Evolutionary conservation across 1,139 yeast species (phyloP), one percentile per base, ranked within the genome.

Genomic region (Saccharomyces pastorianus): DNA sequence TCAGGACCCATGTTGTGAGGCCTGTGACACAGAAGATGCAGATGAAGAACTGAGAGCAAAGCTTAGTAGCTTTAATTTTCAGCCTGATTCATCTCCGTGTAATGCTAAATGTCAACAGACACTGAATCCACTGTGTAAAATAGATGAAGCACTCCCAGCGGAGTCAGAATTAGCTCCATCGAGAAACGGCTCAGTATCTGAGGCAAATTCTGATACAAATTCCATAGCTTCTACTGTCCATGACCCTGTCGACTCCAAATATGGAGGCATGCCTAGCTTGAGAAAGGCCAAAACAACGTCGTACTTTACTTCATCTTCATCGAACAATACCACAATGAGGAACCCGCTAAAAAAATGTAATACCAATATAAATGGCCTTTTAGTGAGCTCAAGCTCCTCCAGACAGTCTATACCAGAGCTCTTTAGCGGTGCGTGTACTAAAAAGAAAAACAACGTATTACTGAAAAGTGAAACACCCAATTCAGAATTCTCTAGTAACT

Each of bases 1-100:
- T 11, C 52, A 50, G 46, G 52, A 50, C 41, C 52, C 52, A 6
- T 50, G 52, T 25, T 50, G 52, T 6, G 23, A 23, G 32, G 32
- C 29, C 17, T 27, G 31, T 13, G 31, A 27, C 31, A 26, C 47
- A n/a, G 31, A 46, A 13, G 31, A 46, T 25, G 31, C 47, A 38
- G 44, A 38, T 20, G 44, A 38, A 9, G 44, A 38, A 38, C 44
- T 38, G 44, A 38, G 44, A 11, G 44, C 44, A 38, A 38, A 14
- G 26, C 44, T 38, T 13, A 14, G 20, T 11, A 38, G 11, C 17
- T 38, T 38, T 11, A 38, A 38, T 38, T 38, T 38, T 11, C 23
- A 38, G 25, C 20, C 44, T 9, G 47, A 46, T 14, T 25, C 28
- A 6, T 17, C 31, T 11, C 47, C 28, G 14, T 46, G 47, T 14